Evolutionary conservation across 495 filamentous ascomycete genomes (phyloP), one percentile per base, ranked within the genome.

Genomic region (Pseudomonodictys pantanalensis): DNA sequence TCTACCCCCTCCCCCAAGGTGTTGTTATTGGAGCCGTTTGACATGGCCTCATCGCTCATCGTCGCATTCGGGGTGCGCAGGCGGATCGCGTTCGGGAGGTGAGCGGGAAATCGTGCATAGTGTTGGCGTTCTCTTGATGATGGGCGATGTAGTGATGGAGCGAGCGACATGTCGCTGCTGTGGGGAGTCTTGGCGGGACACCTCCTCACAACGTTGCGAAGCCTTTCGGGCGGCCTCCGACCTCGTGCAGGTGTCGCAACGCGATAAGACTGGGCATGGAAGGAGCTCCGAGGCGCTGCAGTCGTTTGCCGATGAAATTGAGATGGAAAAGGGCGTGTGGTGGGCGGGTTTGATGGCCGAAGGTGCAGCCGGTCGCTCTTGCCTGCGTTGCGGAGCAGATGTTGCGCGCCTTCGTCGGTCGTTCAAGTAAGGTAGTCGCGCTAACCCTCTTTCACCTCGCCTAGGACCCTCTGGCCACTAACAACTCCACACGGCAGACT

Each of bases 31-130:
- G 56, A 61, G 26, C 44, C 58, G 60, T 59, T 59, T 48, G 63
- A 65, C 63, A 66, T 63, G 49, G 65, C 57, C 42, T 71, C 66
- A 58, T 64, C 66, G 62, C 50, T 71, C 60, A 71, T 47, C 49
- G 44, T 56, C 11, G 68, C 41, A 60, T 66, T 71, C 26, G 68
- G 63, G 17, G 62, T 68, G 56, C 68, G 68, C 48, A 66, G 30
- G 28, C 59, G 68, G 45, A 55, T 54, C 60, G 67, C 49, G 58
- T 61, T 58, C 32, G 48, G 46, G 32, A 56, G 60, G 17, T 52
- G 56, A 26, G 26, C 29, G 32, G 60, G 41, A 32, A 59, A 52
- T 60, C 67, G 64, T 33, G 62, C 46, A 59, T 57, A 50, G 59
- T 65, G 59, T 52, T 65, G 67, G 47, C 51, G 52, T 43, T 58